Evolutionary conservation across 2,329 filamentous ascomycete genomes (phyloP).

Genomic region (Davidsoniella neocaledoniae): DNA sequence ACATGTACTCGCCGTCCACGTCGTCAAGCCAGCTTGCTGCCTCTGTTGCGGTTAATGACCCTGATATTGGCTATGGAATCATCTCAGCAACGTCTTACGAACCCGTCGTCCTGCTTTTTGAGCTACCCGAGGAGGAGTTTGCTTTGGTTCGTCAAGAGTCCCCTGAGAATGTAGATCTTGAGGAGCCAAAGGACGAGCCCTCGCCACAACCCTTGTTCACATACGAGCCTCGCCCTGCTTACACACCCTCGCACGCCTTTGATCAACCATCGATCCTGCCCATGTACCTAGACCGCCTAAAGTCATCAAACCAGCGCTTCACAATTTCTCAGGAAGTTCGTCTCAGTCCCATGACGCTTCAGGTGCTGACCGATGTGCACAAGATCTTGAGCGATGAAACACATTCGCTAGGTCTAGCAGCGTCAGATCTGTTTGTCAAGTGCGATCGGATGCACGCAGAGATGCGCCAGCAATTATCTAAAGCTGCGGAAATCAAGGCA

Average conservation of each 20-base stretch:
- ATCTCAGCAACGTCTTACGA: constrained; percentile 42
- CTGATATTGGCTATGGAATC: constrained; percentile 47
- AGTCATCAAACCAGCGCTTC: constrained; percentile 42
- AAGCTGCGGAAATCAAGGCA: constrained; percentile 46
- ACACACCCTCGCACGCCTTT: constrained; percentile 45
- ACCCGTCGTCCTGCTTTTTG: constrained; percentile 42
- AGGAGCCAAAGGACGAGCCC: neutral
- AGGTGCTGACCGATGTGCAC: constrained; percentile 57
- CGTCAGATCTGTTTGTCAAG: constrained; percentile 55
- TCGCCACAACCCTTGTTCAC: constrained; percentile 28
- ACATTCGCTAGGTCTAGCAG: constrained; percentile 48
- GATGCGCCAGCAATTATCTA: constrained; percentile 48
- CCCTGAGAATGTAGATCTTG: neutral
- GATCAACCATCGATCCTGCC: constrained; percentile 40
- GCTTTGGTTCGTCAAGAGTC: constrained; percentile 8
- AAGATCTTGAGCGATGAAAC: constrained; percentile 55
- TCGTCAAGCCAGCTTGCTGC: constrained; percentile 34
- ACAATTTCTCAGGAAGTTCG: constrained; percentile 50
- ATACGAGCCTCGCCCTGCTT: constrained; percentile 48
- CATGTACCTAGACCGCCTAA: constrained; percentile 35
- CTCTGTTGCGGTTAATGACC: constrained; percentile 36
- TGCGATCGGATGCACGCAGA: constrained; percentile 53
- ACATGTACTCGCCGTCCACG: constrained; percentile 33
- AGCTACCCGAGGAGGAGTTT: constrained; percentile 37
- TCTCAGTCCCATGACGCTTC: constrained; percentile 52